Percentiles rank a stretch among this genome's conserved stretches.
Evolutionary conservation across 805 yeast genomes (phyloP).

Genomic region (Blastobotrys attinorum): DNA sequence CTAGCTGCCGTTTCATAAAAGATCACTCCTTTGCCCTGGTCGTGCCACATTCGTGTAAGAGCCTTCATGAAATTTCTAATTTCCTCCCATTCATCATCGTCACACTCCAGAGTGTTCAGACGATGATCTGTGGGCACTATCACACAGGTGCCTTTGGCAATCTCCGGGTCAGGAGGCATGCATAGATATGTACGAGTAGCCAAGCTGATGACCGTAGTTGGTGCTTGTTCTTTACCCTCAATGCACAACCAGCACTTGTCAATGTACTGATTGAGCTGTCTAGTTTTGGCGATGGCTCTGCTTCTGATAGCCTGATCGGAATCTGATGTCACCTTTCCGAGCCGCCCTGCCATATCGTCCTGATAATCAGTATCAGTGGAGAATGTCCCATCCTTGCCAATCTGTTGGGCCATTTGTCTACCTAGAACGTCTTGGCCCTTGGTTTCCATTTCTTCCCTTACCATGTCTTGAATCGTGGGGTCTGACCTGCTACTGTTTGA

Average conservation of each 20-base stretch:
- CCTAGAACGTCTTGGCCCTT: slow-evolving; percentile 27
- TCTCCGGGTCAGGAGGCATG: slow-evolving; percentile 35
- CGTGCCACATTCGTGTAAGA: slow-evolving; percentile 34
- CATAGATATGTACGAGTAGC: slow-evolving; percentile 34
- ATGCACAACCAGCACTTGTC: slow-evolving; percentile 34
- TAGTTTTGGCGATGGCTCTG: slow-evolving; percentile 24
- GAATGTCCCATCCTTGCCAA: slow-evolving; percentile 33
- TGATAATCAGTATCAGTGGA: slow-evolving; percentile 36
- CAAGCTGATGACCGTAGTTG: slow-evolving; percentile 25
- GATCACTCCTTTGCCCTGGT: slow-evolving; percentile 31
- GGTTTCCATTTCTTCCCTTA: slow-evolving; percentile 31
- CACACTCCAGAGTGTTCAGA: slow-evolving; percentile 34
- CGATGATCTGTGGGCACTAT: slow-evolving; percentile 39
- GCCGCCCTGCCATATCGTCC: slow-evolving; percentile 34
- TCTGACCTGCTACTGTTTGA: slow-evolving; percentile 3
- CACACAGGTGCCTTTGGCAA: slow-evolving; percentile 29
- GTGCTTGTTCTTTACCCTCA: slow-evolving; percentile 23
- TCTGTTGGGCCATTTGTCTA: slow-evolving; percentile 27
- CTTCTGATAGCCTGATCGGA: slow-evolving; percentile 26
- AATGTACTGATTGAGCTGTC: slow-evolving; percentile 26
- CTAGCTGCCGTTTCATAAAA: slow-evolving; percentile 39
- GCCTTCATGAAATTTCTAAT: slow-evolving; percentile 37
- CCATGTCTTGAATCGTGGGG: slow-evolving; percentile 25
- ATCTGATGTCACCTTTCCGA: slow-evolving; percentile 27
- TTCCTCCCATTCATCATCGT: slow-evolving; percentile 39